phyloP scores from a whole-genome alignment of 768 basidiomycete genomes.

The Leccinum sublutescens region DNA sequence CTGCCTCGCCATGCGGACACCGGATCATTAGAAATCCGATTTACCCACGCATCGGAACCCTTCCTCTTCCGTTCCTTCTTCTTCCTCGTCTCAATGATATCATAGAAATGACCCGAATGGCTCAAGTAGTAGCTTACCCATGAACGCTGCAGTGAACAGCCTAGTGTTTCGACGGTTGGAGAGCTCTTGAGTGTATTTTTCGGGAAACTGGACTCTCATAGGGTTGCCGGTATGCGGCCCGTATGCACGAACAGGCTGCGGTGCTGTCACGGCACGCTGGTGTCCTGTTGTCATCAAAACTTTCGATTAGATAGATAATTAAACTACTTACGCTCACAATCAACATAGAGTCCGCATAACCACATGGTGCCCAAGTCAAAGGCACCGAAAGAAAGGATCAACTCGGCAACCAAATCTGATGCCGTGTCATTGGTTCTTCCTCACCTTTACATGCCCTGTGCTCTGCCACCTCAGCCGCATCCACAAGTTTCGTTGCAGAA shows the following conservation, averaged over 20 bases:
- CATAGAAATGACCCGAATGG: too few species aligned
- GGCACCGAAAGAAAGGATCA: not conserved
- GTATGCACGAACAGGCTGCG: too few species aligned
- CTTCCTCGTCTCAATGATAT: not conserved
- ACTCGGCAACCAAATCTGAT: not conserved
- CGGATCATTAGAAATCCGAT: slow-evolving; percentile 21
- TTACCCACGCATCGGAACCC: not conserved
- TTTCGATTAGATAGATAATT: too few species aligned
- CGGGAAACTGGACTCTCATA: too few species aligned
- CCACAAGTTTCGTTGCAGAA: not conserved
- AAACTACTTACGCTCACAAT: too few species aligned
- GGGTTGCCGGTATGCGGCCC: too few species aligned
- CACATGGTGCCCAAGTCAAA: slow-evolving; percentile 2
- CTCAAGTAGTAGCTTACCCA: too few species aligned
- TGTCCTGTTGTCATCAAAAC: too few species aligned
- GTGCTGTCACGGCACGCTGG: too few species aligned
- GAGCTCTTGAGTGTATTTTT: rapidly evolving
- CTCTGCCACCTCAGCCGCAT: slow-evolving; percentile 7
- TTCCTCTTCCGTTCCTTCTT: not conserved
- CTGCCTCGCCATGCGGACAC: slow-evolving; percentile 31
- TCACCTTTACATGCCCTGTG: slow-evolving; percentile 11
- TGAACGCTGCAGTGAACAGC: too few species aligned
- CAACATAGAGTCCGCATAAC: not conserved
- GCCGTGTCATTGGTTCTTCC: slow-evolving; percentile 1
- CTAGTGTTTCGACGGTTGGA: too few species aligned